A percentile compares a stretch with the other conserved stretches of the same genome.
Conservation (phyloP, 495 filamentous ascomycete species). For the Chaetomium tenue region DNA sequence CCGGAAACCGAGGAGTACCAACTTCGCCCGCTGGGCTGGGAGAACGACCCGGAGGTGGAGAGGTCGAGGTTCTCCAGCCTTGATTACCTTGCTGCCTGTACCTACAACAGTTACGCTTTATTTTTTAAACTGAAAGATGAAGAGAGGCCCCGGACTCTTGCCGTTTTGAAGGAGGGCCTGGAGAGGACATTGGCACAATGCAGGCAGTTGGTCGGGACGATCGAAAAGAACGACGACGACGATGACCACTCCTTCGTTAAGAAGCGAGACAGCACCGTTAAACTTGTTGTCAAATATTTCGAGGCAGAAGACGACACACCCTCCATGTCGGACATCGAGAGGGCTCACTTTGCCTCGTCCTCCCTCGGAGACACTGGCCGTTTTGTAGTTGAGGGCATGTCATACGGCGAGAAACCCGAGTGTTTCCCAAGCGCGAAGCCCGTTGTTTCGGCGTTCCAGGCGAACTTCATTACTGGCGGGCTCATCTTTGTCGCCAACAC, state of each 20-base stretch:
- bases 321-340: conserved; percentile 36
- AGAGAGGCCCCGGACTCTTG: conserved; percentile 30
- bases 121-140: conserved; percentile 40
- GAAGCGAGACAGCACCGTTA: conserved; percentile 42
- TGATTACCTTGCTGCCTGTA: conserved; percentile 35
- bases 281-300: conserved; percentile 44
- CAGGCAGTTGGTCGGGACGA: conserved; percentile 45
- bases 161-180: conserved; percentile 39
- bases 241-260: conserved; percentile 45
- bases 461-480: conserved; percentile 45
- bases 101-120: conserved; percentile 37
- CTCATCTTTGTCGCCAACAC: conserved; percentile 45
- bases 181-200: conserved; percentile 44
- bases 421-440: conserved; percentile 38
- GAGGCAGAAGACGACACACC: conserved; percentile 37
- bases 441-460: conserved; percentile 41
- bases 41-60: conserved; percentile 32
- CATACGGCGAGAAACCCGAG: conserved; percentile 44
- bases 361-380: conserved; percentile 33
- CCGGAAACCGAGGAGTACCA: conserved; percentile 26
- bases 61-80: conserved; percentile 33
- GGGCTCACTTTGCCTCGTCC: conserved; percentile 32
- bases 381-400: conserved; percentile 38
- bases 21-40: conserved; percentile 34
- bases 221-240: conserved; percentile 39